These are phyloP conservation scores for Bipolaris bicolor DNA, from an alignment of 2,329 filamentous ascomycete genomes.

Conservation along the genomic window DNA sequence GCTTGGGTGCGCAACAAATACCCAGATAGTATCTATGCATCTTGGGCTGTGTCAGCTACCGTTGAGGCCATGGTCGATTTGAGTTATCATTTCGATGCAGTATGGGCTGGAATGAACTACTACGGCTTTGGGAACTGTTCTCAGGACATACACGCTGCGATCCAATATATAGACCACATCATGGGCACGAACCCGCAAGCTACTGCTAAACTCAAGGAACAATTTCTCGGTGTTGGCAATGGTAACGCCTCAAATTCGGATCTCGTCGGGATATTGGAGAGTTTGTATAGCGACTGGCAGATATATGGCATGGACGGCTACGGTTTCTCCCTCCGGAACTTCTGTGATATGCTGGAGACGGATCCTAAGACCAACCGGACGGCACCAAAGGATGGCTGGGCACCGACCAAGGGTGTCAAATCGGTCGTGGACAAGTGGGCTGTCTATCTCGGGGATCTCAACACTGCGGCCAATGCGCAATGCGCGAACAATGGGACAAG, in stretches of 20 bases:
- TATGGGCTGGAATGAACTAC: constrained; percentile 55
- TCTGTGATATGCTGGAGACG: constrained; percentile 57
- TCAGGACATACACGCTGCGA: constrained; percentile 56
- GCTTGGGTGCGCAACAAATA: constrained; percentile 49
- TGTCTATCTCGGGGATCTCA: constrained; percentile 47
- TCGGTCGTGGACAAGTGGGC: constrained; percentile 53
- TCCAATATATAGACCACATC: constrained; percentile 57
- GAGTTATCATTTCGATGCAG: constrained; percentile 58
- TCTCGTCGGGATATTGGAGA: too few species aligned
- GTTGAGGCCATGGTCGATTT: constrained; percentile 58
- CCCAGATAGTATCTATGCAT: constrained; percentile 47
- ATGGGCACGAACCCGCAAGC: constrained; percentile 44
- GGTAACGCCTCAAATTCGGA: constrained; percentile 54
- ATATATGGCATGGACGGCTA: constrained; percentile 50
- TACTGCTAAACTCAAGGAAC: constrained; percentile 53
- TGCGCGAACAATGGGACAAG: constrained; percentile 45
- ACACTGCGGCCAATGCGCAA: constrained; percentile 50
- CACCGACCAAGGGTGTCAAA: constrained; percentile 45
- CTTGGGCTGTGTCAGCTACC: constrained; percentile 47
- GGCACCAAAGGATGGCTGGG: constrained; percentile 1
- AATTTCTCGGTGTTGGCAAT: constrained; percentile 57
- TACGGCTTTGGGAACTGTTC: constrained; percentile 56
- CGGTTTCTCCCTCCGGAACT: constrained; percentile 37
- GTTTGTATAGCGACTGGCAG: constrained; percentile 57
- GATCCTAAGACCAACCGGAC: constrained; percentile 42